Conservation (phyloP, 768 basidiomycete genomes). For the Lentinula lateritia region DNA sequence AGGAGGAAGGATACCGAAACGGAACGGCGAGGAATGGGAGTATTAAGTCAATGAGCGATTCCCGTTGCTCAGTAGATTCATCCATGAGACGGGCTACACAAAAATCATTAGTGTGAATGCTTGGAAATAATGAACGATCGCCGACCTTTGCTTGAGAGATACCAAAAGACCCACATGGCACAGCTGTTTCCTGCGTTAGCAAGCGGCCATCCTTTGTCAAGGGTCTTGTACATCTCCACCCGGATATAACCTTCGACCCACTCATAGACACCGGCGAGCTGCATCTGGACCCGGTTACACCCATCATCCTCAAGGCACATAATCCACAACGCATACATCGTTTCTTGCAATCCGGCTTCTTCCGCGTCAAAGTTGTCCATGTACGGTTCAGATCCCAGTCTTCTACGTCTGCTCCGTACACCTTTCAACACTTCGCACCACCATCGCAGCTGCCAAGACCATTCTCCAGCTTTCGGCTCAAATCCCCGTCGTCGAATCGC, state of each 20-base stretch:
- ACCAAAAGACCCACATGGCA: slow-evolving; percentile 62
- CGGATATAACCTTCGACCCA: slow-evolving; percentile 43
- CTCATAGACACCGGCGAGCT: slow-evolving; percentile 40
- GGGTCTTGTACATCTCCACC: slow-evolving; percentile 37
- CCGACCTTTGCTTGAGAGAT: slow-evolving; percentile 47
- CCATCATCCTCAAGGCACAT: slow-evolving; percentile 68
- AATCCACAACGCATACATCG: slow-evolving; percentile 44
- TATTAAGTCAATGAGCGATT: slow-evolving; percentile 25
- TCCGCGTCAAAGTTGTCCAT: slow-evolving; percentile 16
- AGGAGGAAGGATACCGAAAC: slow-evolving; percentile 49
- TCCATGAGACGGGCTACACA: slow-evolving; percentile 18
- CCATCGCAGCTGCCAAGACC: slow-evolving; percentile 27
- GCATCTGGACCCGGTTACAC: slow-evolving; percentile 53
- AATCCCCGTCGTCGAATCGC: slow-evolving; percentile 49
- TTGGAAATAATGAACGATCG: slow-evolving; percentile 4
- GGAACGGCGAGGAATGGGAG: slow-evolving; percentile 45
- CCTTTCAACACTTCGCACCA: slow-evolving; percentile 34
- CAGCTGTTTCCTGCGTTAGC: slow-evolving; percentile 45
- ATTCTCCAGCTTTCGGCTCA: slow-evolving; percentile 23
- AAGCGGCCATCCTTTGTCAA: slow-evolving; percentile 49
- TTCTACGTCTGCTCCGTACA: slow-evolving; percentile 25
- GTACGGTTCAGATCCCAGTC: slow-evolving; percentile 19
- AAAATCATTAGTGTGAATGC: not conserved
- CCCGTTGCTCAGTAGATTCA: slow-evolving; percentile 20
- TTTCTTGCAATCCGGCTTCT: slow-evolving; percentile 21